These are phyloP conservation scores for Bryum argenteum DNA, from an alignment of 225 moss, liverwort and hornwort species.

Conservation along the genomic window DNA sequence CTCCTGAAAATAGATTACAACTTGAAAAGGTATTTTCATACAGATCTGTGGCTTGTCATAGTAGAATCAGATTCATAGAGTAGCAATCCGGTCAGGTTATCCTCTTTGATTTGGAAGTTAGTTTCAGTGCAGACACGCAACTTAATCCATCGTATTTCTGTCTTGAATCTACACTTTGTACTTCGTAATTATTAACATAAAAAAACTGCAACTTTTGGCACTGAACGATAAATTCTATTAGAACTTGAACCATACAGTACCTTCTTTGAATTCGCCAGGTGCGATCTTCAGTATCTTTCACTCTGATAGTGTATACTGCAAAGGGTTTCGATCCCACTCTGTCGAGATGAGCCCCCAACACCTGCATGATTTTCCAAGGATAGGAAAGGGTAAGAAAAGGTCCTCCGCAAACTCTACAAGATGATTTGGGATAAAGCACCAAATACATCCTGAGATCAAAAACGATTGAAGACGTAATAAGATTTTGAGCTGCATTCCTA, in stretches of 20 bases:
- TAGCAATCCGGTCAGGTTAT: background rate
- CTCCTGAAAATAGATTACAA: conserved; percentile 5
- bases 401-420: background rate
- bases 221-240: conserved; percentile 6
- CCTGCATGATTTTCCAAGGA: conserved; percentile 40
- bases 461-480: background rate
- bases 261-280: conserved; percentile 85
- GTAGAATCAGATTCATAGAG: conserved; percentile 11
- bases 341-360: conserved; percentile 87
- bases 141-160: conserved; percentile 3
- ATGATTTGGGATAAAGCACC: background rate
- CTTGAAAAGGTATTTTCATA: background rate
- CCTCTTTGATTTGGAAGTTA: conserved; percentile 8
- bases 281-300: conserved; percentile 74
- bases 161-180: conserved; percentile 3
- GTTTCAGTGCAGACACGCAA: background rate
- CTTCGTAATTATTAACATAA: conserved; percentile 16
- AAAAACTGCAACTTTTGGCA: background rate
- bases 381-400: background rate
- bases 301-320: conserved; percentile 80
- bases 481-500: background rate
- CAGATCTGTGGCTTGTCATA: background rate
- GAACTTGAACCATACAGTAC: conserved; percentile 27
- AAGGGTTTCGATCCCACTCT: conserved; percentile 79
- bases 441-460: conserved; percentile 16